Evolutionary conservation across 441 rosid genomes (phyloP).

Genomic region (Manihot esculenta): DNA sequence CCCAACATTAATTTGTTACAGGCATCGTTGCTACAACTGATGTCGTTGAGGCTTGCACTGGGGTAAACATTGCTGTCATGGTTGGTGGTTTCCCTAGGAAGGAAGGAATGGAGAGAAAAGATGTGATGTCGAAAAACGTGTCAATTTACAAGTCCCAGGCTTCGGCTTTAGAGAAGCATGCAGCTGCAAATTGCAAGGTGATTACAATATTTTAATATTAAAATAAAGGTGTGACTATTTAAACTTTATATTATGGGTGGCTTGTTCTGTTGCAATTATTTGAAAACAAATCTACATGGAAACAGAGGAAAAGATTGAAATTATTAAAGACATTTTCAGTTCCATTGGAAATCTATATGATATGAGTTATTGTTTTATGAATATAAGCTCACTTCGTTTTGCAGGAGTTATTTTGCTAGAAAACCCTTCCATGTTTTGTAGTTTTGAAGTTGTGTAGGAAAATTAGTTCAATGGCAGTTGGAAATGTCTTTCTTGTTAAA

Average conservation of each 20-base stretch:
- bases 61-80: conserved; percentile 89
- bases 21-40: conserved; percentile 97
- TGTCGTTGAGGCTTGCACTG: conserved; percentile 92
- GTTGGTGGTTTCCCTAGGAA: conserved; percentile 98
- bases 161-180: conserved; percentile 83
- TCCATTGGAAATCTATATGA: background rate
- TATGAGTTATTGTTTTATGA: background rate
- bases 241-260: background rate
- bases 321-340: background rate
- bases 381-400: background rate
- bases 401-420: too few relatives aligned
- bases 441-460: too few relatives aligned
- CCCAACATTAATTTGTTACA: conserved; percentile 21
- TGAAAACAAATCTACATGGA: background rate
- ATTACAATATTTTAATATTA: background rate
- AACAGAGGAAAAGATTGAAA: background rate
- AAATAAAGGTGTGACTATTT: background rate
- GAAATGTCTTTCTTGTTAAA: too few relatives aligned
- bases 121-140: conserved; percentile 90
- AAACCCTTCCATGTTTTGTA: too few relatives aligned
- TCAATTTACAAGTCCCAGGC: conserved; percentile 96
- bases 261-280: background rate
- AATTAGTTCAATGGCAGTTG: too few relatives aligned
- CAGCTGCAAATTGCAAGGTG: conserved; percentile 97
- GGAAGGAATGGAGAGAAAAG: conserved; percentile 98